Conservation (phyloP, 2,329 filamentous ascomycete species). For the Xylaria sp. region DNA sequence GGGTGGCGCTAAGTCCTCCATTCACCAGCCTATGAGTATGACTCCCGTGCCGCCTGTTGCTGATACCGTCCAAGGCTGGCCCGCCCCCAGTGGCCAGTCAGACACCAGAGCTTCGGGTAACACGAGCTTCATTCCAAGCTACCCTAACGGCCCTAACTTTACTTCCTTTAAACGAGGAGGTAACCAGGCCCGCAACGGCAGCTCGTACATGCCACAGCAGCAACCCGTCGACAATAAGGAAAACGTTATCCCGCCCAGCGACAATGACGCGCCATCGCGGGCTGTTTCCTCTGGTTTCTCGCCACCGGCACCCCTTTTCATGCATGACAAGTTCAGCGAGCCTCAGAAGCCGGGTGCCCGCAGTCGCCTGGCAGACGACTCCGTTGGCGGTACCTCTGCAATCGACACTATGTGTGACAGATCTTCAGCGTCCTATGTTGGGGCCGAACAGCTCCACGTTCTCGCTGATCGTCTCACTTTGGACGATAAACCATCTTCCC, state of each 20-base stretch:
- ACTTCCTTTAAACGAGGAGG: conserved; percentile 28
- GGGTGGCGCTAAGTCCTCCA: conserved; percentile 31
- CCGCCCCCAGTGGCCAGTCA: conserved; percentile 27
- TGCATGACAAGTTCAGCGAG: conserved; percentile 30
- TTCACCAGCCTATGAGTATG: conserved; percentile 6
- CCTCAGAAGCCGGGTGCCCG: conserved; percentile 41
- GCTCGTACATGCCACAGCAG: conserved; percentile 17
- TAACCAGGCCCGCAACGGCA: conserved; percentile 17
- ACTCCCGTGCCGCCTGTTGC: conserved; percentile 18
- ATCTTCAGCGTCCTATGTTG: conserved; percentile 9
- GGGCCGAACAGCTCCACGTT: conserved; percentile 27
- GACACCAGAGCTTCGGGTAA: conserved; percentile 32
- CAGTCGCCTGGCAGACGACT: conserved; percentile 29
- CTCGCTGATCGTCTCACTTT: conserved; percentile 35
- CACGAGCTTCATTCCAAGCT: conserved; percentile 32
- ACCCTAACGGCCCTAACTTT: conserved; percentile 28
- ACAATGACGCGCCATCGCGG: conserved; percentile 17
- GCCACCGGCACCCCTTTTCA: conserved; percentile 29
- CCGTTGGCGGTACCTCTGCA: conserved; percentile 26
- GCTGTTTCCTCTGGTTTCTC: conserved; percentile 18
- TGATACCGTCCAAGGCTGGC: conserved; percentile 16
- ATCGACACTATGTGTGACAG: conserved; percentile 20
- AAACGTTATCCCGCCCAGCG: conserved; percentile 17
- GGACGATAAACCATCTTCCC: conserved; percentile 25
- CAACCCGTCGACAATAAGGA: conserved; percentile 24